These are phyloP conservation scores for Plasmodium vivax DNA, from an alignment of 169 alveolate species.

Conservation along the genomic window DNA sequence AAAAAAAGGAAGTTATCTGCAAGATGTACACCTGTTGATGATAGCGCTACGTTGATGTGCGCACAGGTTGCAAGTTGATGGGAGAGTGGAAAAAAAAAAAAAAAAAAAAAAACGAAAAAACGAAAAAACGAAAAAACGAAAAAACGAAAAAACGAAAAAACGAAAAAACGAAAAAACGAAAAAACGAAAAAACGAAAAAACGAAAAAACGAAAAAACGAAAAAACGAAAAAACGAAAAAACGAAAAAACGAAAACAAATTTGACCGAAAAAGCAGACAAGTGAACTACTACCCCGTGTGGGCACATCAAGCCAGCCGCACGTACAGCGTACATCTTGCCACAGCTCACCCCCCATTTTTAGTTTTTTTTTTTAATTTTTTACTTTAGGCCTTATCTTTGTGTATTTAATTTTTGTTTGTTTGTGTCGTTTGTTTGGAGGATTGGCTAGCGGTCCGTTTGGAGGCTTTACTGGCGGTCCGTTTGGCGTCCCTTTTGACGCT, in stretches of 20 bases:
- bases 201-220: too few species aligned
- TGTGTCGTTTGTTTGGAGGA: neutral
- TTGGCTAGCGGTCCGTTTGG: neutral
- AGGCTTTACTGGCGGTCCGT: neutral
- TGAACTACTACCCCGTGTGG: neutral
- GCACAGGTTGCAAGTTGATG: neutral
- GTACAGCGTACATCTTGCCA: neutral
- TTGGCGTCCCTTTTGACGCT: neutral
- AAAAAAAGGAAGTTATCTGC: neutral
- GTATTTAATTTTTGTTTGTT: conserved; percentile 9
- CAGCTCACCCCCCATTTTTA: conserved; percentile 21
- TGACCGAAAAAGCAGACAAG: neutral
- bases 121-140: too few species aligned
- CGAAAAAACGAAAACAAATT: too few species aligned
- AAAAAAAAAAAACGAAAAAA: conserved; percentile 74
- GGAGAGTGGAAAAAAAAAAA: conserved; percentile 21
- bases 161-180: too few species aligned
- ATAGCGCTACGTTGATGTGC: neutral
- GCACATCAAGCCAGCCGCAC: neutral
- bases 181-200: too few species aligned
- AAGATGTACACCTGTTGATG: neutral
- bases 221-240: too few species aligned
- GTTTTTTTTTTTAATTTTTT: conserved; percentile 13
- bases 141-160: too few species aligned
- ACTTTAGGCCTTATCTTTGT: conserved; percentile 13